Conservation (phyloP, 306 rosid genomes). For the Ormosia emarginata region DNA sequence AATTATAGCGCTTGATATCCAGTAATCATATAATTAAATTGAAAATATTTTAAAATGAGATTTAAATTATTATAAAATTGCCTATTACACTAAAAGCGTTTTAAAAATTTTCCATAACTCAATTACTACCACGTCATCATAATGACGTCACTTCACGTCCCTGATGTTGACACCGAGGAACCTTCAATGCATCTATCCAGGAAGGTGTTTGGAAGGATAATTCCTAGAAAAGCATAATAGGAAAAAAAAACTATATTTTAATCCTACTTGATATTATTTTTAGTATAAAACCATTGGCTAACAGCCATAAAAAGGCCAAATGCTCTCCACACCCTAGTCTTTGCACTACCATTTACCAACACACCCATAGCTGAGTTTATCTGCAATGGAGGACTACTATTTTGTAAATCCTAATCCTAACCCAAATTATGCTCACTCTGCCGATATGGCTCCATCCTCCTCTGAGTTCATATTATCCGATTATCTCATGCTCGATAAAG, state of each 20-base stretch:
- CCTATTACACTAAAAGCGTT: too few species aligned
- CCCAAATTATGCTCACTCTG: slow-evolving; percentile 16
- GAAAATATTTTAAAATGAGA: too few species aligned
- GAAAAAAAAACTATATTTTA: neutral
- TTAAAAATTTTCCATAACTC: too few species aligned
- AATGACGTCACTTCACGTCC: slow-evolving; percentile 16
- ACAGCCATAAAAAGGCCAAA: neutral
- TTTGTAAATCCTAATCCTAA: slow-evolving; percentile 34
- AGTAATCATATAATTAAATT: too few species aligned
- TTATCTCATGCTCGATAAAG: slow-evolving; percentile 35
- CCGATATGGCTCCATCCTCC: slow-evolving; percentile 17
- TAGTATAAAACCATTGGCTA: neutral
- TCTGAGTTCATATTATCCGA: slow-evolving; percentile 44
- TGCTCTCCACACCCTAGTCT: neutral
- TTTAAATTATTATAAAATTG: too few species aligned
- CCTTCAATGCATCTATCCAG: slow-evolving; percentile 35
- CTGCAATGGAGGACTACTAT: slow-evolving; percentile 53
- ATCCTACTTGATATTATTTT: neutral
- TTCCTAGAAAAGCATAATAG: neutral
- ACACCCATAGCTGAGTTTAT: neutral
- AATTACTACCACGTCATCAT: slow-evolving; percentile 18
- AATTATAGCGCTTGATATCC: too few species aligned
- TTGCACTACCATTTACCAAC: neutral
- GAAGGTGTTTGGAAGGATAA: slow-evolving; percentile 47
- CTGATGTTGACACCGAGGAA: slow-evolving; percentile 29